These are phyloP conservation scores for Colletotrichum eleusines DNA, from an alignment of 2,329 filamentous ascomycete species.

Conservation along the genomic window DNA sequence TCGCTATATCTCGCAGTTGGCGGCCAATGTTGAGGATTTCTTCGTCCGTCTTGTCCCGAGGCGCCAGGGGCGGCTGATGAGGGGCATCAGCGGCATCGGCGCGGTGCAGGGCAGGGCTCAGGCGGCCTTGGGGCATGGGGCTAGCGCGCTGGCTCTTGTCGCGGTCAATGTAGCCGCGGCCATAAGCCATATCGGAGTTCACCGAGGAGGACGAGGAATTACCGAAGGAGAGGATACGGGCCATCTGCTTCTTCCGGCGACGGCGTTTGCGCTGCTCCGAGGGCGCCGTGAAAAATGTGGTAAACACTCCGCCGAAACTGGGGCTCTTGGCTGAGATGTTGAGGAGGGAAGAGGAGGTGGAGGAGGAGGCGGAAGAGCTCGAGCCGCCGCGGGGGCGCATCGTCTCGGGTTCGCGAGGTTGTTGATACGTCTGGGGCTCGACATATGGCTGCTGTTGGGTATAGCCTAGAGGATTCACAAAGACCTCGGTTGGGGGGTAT, in stretches of 20 bases:
- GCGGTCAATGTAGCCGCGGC: conserved; percentile 67
- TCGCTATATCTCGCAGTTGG: conserved; percentile 65
- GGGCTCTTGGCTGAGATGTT: conserved; percentile 73
- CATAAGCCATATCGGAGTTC: conserved; percentile 77
- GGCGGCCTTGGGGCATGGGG: conserved; percentile 17
- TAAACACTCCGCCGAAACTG: conserved; percentile 66
- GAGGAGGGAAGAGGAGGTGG: conserved; percentile 69
- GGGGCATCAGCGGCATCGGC: conserved; percentile 35
- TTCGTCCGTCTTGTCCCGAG: conserved; percentile 61
- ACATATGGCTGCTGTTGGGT: conserved; percentile 30
- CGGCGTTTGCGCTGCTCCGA: conserved; percentile 64
- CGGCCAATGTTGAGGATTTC: conserved; percentile 69
- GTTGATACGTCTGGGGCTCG: conserved; percentile 32
- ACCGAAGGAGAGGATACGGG: conserved; percentile 68
- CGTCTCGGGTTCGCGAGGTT: conserved; percentile 33
- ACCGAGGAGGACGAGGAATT: conserved; percentile 77
- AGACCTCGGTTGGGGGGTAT: conserved; percentile 26
- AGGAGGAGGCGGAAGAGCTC: conserved; percentile 59
- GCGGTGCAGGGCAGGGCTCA: conserved; percentile 26
- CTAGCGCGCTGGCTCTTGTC: conserved; percentile 48
- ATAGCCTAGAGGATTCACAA: conserved; percentile 22
- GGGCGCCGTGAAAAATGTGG: conserved; percentile 72
- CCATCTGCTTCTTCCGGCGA: conserved; percentile 58
- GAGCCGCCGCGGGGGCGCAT: conserved; percentile 50
- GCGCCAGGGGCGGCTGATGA: conserved; percentile 43